Percentiles rank a stretch among this genome's conserved stretches.
These are phyloP conservation scores for Lotus japonicus DNA, from an alignment of 306 rosid species.

Conservation along the genomic window DNA sequence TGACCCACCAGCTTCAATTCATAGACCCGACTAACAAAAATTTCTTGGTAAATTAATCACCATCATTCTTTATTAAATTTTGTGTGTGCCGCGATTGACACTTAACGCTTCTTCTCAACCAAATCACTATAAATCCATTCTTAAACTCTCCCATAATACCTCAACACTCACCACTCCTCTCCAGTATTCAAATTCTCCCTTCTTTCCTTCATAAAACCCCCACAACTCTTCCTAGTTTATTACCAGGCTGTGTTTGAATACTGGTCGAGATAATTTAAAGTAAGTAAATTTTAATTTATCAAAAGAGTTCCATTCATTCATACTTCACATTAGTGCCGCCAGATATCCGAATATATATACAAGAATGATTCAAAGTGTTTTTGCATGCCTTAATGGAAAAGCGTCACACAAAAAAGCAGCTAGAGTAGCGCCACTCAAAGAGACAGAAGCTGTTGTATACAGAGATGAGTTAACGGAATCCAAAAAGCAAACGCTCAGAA, in stretches of 20 bases:
- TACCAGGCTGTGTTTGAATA: neutral
- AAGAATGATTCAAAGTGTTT: conserved; percentile 19
- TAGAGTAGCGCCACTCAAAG: neutral
- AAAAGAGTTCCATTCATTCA: too few relatives aligned
- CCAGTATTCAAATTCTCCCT: neutral
- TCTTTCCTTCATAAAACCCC: neutral
- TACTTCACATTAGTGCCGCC: too few relatives aligned
- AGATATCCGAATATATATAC: too few relatives aligned
- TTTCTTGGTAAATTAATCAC: neutral
- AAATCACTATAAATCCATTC: conserved; percentile 21
- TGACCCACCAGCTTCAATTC: conserved; percentile 3
- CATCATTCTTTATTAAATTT: neutral
- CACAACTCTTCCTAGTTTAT: neutral
- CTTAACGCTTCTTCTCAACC: neutral
- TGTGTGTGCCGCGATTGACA: conserved; percentile 9
- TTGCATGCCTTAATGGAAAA: conserved; percentile 10
- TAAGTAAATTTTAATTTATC: too few relatives aligned
- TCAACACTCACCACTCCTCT: conserved; percentile 13
- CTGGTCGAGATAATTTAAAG: too few relatives aligned
- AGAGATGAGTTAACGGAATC: conserved; percentile 44
- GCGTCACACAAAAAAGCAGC: neutral
- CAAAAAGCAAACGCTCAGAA: conserved; percentile 20
- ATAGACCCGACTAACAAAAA: neutral
- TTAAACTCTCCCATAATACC: neutral
- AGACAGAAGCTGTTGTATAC: conserved; percentile 21